Evolutionary conservation across 2,329 filamentous ascomycete species (phyloP).

Genomic region (Aspergillus carbonarius): DNA sequence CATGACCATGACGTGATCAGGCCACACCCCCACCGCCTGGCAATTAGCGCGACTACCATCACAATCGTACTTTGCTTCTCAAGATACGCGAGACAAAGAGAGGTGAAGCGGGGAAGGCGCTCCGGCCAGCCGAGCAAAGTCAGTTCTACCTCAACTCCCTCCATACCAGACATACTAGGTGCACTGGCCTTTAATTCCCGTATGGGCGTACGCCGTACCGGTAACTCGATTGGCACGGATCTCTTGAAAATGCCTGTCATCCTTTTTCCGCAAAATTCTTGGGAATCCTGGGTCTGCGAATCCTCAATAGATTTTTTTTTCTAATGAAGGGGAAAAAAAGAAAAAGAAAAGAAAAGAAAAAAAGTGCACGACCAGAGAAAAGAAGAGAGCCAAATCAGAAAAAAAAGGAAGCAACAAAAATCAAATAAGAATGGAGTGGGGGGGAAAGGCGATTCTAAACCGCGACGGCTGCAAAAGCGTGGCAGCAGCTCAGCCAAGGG

Average conservation of each 20-base stretch:
- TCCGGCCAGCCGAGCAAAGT: slow-evolving; percentile 8
- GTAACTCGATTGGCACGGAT: slow-evolving; percentile 15
- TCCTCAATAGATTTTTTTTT: background rate
- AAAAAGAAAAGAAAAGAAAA: background rate
- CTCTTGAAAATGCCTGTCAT: slow-evolving; percentile 19
- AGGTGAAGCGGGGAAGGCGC: slow-evolving; percentile 8
- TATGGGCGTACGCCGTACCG: background rate
- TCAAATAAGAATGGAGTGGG: slow-evolving; percentile 1
- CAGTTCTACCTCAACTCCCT: background rate
- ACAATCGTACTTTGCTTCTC: slow-evolving; percentile 1
- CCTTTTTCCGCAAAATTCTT: slow-evolving; percentile 12
- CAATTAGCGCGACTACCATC: background rate
- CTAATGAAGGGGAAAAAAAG: background rate
- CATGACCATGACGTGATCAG: background rate
- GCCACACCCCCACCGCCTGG: background rate
- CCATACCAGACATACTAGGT: background rate
- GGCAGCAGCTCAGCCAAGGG: slow-evolving; percentile 32
- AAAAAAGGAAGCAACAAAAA: slow-evolving; percentile 1
- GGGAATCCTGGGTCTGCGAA: slow-evolving; percentile 9
- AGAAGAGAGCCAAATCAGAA: background rate
- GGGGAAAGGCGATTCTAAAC: background rate
- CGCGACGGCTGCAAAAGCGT: slow-evolving; percentile 19
- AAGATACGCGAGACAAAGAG: slow-evolving; percentile 13
- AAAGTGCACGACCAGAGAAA: background rate
- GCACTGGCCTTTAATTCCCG: slow-evolving; percentile 4